A percentile compares a stretch with the other conserved stretches of the same genome.
Evolutionary conservation across 192 early-diverging fungal genomes (phyloP).

Genomic region (Umbelopsis isabellina): DNA sequence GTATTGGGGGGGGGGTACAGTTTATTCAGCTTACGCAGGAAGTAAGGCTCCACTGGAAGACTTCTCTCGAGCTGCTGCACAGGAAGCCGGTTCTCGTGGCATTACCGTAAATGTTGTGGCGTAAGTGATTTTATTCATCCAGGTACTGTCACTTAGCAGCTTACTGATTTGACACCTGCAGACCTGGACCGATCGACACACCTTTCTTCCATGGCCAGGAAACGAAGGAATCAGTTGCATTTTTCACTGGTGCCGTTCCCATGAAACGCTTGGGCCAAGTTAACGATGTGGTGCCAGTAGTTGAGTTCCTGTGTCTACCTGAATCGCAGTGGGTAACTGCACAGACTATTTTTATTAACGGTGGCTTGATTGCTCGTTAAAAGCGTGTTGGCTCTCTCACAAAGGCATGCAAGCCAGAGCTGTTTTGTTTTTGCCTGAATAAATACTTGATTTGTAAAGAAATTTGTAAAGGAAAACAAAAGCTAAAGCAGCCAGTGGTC

Average conservation of each 20-base stretch:
- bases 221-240: slow-evolving; percentile 31
- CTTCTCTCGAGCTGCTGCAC: slow-evolving; percentile 39
- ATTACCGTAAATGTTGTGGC: slow-evolving; percentile 47
- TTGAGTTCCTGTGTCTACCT: slow-evolving; percentile 44
- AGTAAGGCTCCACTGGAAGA: slow-evolving; percentile 43
- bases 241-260: slow-evolving; percentile 27
- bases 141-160: not conserved
- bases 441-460: no score
- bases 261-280: slow-evolving; percentile 35
- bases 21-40: slow-evolving; percentile 39
- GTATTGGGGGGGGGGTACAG: not conserved
- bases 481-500: no score
- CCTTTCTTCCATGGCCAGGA: slow-evolving; percentile 45
- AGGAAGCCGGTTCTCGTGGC: slow-evolving; percentile 37
- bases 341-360: slow-evolving; percentile 45
- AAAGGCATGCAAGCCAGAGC: no score
- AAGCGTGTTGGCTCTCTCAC: not conserved
- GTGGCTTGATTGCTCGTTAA: slow-evolving; percentile 41
- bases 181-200: slow-evolving; percentile 43
- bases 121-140: not conserved
- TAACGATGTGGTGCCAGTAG: slow-evolving; percentile 40
- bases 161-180: not conserved
- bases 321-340: slow-evolving; percentile 41
- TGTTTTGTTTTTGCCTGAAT: no score
- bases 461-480: no score